Percentiles rank a stretch among this genome's conserved stretches.
These are phyloP conservation scores for Diaporthe batatas DNA, from an alignment of 2,329 filamentous ascomycete species.

Conservation along the genomic window DNA sequence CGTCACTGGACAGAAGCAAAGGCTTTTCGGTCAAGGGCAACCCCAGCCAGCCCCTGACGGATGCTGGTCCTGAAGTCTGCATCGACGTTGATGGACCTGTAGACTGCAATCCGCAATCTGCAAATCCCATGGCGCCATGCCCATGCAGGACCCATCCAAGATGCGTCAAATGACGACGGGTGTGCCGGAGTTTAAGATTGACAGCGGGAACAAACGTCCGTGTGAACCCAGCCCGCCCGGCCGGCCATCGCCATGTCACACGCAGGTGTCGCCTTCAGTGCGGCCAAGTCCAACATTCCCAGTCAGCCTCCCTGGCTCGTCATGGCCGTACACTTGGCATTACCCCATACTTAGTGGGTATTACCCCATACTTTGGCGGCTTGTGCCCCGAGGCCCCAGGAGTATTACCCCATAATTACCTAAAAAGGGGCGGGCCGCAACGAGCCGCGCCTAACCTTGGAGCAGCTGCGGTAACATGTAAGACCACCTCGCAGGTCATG, in stretches of 20 bases:
- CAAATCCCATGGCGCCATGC: constrained; percentile 11
- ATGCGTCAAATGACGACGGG: constrained; percentile 13
- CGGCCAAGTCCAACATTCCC: constrained; percentile 14
- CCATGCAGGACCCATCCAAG: neutral
- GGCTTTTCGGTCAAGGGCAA: neutral
- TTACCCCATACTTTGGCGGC: constrained; percentile 32
- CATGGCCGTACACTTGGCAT: constrained; percentile 17
- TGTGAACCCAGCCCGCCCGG: neutral
- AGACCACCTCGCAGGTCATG: constrained; percentile 26
- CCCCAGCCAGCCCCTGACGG: neutral
- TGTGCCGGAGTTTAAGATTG: neutral
- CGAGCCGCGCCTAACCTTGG: constrained; percentile 22
- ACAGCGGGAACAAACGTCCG: constrained; percentile 22
- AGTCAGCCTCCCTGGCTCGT: constrained; percentile 22
- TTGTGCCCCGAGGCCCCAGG: neutral
- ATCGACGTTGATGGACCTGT: neutral
- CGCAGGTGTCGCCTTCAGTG: constrained; percentile 22
- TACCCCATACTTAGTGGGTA: constrained; percentile 27
- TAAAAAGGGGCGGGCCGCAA: constrained; percentile 34
- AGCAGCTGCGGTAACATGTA: constrained; percentile 6
- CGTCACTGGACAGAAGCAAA: neutral
- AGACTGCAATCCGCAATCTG: neutral
- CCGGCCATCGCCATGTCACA: neutral
- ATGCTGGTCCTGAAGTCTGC: neutral
- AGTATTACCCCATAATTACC: constrained; percentile 36